Base-by-base conservation (phyloP, 1,284 basidiomycete genomes). In the Polyporus tsugae region DNA sequence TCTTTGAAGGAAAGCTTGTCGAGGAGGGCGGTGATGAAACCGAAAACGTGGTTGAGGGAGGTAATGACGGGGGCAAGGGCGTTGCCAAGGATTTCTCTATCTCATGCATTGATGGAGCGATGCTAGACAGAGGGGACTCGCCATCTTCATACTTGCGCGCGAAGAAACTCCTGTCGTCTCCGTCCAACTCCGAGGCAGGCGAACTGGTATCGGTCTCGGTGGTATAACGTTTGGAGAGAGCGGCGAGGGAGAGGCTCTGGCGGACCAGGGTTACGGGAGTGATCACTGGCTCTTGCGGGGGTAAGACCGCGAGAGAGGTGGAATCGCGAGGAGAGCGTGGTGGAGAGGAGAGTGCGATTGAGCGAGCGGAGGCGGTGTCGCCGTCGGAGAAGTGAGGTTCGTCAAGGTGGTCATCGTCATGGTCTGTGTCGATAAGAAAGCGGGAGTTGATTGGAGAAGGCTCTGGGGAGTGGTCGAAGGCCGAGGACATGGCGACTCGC, bases 351-450 rank as follows among this genome's bases (percentile, higher is more conserved):
- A 94, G 87, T 17, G 91, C 86, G 65, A 94, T 91, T 2, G 92
- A 94, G 53, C 86, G 87, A 72, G 92, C 90, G 6, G 91, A 93
- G n/a, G 91, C 91, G n/a, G 91, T 92, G 74, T 94, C 92, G 68
- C 84, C 87, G 71, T 91, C 90, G 62, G 67, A 81, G 78, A 66
- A 76, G 76, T 70, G 79, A 64, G 71, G 79, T 49, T 75, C 75
- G 76, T 64, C 76, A 66, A 70, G 65, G 42, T 71, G 62, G 60
- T 74, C 73, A 49, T 74, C 70, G 15, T 75, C 78, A 29, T 71
- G 65, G 38, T 75, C 73, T 7, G 68, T 72, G 42, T 76, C 74
- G 36, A 76, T 64, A n/a, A 77, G 68, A 58, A 78, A 76, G 63
- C 76, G 76, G 6, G 77, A 70, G 60, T 77, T 76, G 63, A 74